Conservation (phyloP, 139 green algal species). For the Trebouxia sp. region DNA sequence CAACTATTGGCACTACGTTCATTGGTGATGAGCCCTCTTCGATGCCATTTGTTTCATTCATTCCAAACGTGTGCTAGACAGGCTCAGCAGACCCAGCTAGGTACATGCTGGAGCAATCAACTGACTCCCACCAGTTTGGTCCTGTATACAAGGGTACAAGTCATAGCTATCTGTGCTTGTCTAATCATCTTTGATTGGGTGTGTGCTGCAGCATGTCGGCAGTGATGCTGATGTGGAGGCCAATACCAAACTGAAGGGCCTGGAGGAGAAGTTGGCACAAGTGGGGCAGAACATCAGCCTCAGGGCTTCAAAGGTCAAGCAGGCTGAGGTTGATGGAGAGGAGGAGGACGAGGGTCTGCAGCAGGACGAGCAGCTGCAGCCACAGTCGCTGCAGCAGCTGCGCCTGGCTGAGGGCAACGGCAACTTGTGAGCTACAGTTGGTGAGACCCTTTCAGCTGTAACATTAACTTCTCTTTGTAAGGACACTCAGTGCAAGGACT, state of each 20-base stretch:
- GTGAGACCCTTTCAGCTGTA: background rate
- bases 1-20: no score
- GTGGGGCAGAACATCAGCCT: slow-evolving; percentile 23
- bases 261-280: slow-evolving; percentile 23
- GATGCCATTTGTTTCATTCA: no score
- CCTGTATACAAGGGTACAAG: no score
- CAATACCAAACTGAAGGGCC: slow-evolving; percentile 13
- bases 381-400: background rate
- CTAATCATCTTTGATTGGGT: no score
- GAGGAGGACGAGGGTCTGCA: background rate
- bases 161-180: no score
- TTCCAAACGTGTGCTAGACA: no score
- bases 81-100: no score
- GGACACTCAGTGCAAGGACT: no score
- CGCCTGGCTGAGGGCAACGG: background rate
- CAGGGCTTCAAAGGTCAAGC: slow-evolving; percentile 11
- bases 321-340: background rate
- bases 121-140: no score
- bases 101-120: no score
- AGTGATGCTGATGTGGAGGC: slow-evolving; percentile 12
- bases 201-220: slow-evolving; percentile 12
- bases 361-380: background rate
- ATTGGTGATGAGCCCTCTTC: no score
- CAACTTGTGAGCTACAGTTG: background rate
- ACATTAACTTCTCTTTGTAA: no score